Evolutionary conservation across 371 early-diverging fungal species (phyloP), one percentile per base, ranked within the genome.

Genomic region (Rhizopus stolonifer): DNA sequence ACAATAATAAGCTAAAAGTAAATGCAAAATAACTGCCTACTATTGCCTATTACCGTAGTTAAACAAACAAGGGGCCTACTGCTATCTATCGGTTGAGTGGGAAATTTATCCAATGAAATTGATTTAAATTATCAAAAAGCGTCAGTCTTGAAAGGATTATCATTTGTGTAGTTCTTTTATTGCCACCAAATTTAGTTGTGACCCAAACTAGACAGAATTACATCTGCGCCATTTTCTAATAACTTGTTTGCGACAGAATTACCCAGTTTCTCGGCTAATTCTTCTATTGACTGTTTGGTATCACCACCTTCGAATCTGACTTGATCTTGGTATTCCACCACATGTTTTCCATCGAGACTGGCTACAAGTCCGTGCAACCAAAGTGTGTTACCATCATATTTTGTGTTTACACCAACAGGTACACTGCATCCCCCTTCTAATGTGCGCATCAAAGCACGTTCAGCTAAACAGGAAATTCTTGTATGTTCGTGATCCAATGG

Each of bases 401-500:
- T 1, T 93, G 83, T 59, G 77, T 80, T n/a, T n/a, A 95, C 96
- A 46, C 96, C 98, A 60, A 97, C 88, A 6, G 98, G 98, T 46
- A 98, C 96, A 51, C 87, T 89, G 77, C 98, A 98, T 1, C 98
- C 98, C 25, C 98, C 98, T 74, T 97, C 95, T 17, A 98, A 69
- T 19, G 68, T 73, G 18, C 92, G 83, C 92, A 97, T 90, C 59
- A 96, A 77, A 22, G 85, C 74, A 14, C 98, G 91, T 63, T 98
- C 98, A 4, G 90, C 85, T 23, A 75, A 65, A 52, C 93, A 93
- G 17, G 82, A 65, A 29, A 92, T 46, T 26, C 84, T 70, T 0
- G 95, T 89, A 6, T 70, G 71, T 26, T 55, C 23, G 56, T 95
- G 89, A 39, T 89, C 81, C 21, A 96, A 74, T 1, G 65, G 56